phyloP scores from a whole-genome alignment of 306 rosid genomes.

The Myrica gale region DNA sequence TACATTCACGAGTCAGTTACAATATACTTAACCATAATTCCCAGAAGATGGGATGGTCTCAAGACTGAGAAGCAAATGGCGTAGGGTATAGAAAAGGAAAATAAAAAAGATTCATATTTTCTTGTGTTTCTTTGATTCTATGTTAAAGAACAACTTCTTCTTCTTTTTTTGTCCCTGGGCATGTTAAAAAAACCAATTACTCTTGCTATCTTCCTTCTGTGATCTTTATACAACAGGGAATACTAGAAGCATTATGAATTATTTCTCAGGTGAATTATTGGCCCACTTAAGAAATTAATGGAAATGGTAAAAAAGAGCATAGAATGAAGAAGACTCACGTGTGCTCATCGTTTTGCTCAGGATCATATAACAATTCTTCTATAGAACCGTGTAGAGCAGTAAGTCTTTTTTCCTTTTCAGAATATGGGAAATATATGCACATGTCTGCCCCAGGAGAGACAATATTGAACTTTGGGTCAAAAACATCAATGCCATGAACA shows the following conservation, averaged over 20 bases:
- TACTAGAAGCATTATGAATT: background rate
- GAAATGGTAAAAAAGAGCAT: background rate
- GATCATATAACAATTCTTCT: conserved; percentile 61
- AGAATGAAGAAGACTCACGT: conserved; percentile 52
- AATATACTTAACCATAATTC: background rate
- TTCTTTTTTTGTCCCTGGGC: no score
- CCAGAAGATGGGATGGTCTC: background rate
- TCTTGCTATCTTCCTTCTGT: background rate
- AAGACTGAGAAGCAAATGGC: conserved; percentile 17
- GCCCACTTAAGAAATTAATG: conserved; percentile 6
- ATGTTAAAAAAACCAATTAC: background rate
- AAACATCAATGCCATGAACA: conserved; percentile 92
- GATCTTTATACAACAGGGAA: background rate
- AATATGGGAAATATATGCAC: conserved; percentile 81
- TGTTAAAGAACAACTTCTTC: background rate
- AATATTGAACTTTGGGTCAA: conserved; percentile 96
- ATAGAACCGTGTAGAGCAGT: conserved; percentile 76
- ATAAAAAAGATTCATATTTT: background rate
- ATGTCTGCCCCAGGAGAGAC: conserved; percentile 98
- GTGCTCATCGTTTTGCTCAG: conserved; percentile 63
- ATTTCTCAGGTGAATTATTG: background rate
- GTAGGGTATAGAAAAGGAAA: background rate
- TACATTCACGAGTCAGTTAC: background rate
- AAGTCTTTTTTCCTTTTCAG: conserved; percentile 70
- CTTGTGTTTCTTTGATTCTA: background rate